phyloP scores from a whole-genome alignment of 345 rosid genomes.

The Triadica sebifera region DNA sequence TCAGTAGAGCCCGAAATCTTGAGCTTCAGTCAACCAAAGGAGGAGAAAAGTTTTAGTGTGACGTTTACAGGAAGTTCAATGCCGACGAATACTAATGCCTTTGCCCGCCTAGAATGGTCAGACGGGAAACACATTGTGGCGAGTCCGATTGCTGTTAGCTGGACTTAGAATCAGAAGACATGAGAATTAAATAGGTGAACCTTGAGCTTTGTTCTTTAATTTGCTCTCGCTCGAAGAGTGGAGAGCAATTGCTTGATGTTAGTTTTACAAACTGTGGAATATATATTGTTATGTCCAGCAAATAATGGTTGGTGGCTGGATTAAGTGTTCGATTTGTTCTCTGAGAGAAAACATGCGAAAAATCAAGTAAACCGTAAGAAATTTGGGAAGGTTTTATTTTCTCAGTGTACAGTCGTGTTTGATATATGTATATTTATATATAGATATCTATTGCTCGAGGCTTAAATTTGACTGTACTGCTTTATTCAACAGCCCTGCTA shows the following conservation, averaged over 20 bases:
- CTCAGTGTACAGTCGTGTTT: too few species aligned
- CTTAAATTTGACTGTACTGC: too few species aligned
- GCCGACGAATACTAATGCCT: slow-evolving; percentile 34
- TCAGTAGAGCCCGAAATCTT: slow-evolving; percentile 59
- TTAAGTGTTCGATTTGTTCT: slow-evolving; percentile 21
- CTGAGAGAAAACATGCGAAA: slow-evolving; percentile 12
- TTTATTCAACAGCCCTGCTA: too few species aligned
- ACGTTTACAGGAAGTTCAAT: slow-evolving; percentile 52
- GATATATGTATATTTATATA: too few species aligned
- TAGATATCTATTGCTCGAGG: too few species aligned
- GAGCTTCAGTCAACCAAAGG: slow-evolving; percentile 50
- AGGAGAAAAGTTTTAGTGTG: slow-evolving; percentile 68
- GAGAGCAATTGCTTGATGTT: slow-evolving; percentile 14
- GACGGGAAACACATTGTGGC: slow-evolving; percentile 29
- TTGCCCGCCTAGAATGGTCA: slow-evolving; percentile 31
- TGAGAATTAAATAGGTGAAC: neutral
- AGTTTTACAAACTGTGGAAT: neutral
- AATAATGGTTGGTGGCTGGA: slow-evolving; percentile 17
- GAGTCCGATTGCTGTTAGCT: slow-evolving; percentile 45
- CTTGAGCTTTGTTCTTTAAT: neutral
- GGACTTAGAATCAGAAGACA: slow-evolving; percentile 38
- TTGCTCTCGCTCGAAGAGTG: slow-evolving; percentile 12
- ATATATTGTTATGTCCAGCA: slow-evolving; percentile 15
- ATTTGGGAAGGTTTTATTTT: too few species aligned
- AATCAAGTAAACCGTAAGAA: too few species aligned